Conservation (phyloP, 176 grass and related monocot species). For the Lolium perenne region DNA sequence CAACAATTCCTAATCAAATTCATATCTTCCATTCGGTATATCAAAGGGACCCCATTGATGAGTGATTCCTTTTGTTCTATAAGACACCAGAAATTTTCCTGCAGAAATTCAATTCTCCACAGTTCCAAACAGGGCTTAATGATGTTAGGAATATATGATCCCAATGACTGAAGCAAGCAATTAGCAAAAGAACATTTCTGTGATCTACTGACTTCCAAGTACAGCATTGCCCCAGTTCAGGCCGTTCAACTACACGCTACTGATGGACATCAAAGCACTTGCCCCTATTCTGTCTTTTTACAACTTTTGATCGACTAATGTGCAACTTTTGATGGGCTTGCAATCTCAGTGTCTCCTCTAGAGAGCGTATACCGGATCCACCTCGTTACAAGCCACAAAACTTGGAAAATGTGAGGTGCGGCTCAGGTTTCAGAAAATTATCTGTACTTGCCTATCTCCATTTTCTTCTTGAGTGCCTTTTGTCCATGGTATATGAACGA, state of each 20-base stretch:
- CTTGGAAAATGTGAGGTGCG: constrained; percentile 23
- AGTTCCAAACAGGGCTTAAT: neutral
- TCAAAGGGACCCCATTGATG: too few relatives aligned
- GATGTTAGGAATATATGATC: neutral
- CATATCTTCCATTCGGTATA: neutral
- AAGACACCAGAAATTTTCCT: too few relatives aligned
- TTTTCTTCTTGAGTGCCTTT: constrained; percentile 93
- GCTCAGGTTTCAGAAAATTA: constrained; percentile 48
- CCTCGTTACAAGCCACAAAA: constrained; percentile 38
- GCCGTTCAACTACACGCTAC: constrained; percentile 27
- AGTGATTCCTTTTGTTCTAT: too few relatives aligned
- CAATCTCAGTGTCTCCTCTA: constrained; percentile 18
- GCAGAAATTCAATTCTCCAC: too few relatives aligned
- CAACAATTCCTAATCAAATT: neutral
- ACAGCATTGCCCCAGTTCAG: constrained; percentile 21
- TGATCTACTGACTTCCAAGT: constrained; percentile 24
- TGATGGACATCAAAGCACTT: constrained; percentile 33
- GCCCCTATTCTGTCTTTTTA: constrained; percentile 47
- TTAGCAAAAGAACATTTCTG: constrained; percentile 35
- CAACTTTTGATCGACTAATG: constrained; percentile 40
- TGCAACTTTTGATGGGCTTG: constrained; percentile 31
- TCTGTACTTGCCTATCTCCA: constrained; percentile 91
- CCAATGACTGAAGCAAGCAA: constrained; percentile 28
- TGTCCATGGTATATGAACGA: constrained; percentile 94
- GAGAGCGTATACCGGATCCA: constrained; percentile 2